phyloP scores from a whole-genome alignment of 2,329 filamentous ascomycete species.

The Verticillium nubilum region DNA sequence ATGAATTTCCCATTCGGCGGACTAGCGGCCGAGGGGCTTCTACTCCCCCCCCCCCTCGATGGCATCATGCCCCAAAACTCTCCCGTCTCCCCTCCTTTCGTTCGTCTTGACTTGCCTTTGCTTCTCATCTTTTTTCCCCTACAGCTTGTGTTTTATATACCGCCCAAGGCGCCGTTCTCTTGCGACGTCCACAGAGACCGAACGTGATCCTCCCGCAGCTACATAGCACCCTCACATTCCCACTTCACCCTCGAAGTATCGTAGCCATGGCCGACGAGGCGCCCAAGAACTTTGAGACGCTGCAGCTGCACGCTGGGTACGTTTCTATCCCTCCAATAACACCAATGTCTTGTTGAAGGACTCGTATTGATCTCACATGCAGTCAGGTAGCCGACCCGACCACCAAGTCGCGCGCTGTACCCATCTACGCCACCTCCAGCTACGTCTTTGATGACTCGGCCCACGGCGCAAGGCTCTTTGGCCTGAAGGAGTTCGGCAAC shows the following conservation, averaged over 20 bases:
- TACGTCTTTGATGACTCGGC: constrained; percentile 94
- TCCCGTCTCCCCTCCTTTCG: constrained; percentile 1
- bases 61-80: constrained; percentile 8
- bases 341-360: neutral
- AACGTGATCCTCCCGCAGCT: neutral
- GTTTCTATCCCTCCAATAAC: constrained; percentile 14
- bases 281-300: constrained; percentile 70
- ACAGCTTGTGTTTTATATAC: neutral
- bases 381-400: constrained; percentile 75
- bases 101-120: neutral
- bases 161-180: neutral
- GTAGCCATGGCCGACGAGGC: constrained; percentile 36
- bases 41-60: constrained; percentile 10
- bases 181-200: constrained; percentile 1
- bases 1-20: neutral
- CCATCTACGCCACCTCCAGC: constrained; percentile 91
- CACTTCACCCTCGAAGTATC: neutral
- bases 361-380: constrained; percentile 3
- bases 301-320: constrained; percentile 81
- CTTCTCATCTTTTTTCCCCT: neutral
- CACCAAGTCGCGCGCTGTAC: constrained; percentile 85
- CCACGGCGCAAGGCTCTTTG: constrained; percentile 90
- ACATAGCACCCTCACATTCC: neutral
- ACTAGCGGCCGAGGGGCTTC: neutral
- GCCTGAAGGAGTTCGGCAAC: constrained; percentile 94